A percentile compares a stretch with the other conserved stretches of the same genome.
phyloP scores from a whole-genome alignment of 2,329 filamentous ascomycete genomes.

The Onygenales sp. region DNA sequence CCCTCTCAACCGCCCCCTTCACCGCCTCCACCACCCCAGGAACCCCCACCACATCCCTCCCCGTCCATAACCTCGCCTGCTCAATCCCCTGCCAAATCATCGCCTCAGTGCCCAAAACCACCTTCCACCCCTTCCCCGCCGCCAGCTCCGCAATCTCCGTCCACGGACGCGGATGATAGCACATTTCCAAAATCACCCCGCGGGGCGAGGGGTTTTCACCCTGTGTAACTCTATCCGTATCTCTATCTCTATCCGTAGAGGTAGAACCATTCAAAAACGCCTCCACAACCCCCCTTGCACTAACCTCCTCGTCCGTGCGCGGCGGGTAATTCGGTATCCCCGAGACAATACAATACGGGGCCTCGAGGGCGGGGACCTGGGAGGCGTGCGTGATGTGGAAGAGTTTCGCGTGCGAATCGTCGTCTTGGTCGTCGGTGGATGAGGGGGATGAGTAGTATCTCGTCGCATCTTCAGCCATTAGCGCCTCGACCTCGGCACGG shows the following conservation, averaged over 20 bases:
- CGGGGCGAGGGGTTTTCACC: too few relatives aligned
- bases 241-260: too few relatives aligned
- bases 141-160: slow-evolving; percentile 58
- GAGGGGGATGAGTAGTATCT: slow-evolving; percentile 48
- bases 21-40: slow-evolving; percentile 47
- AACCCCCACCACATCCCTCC: slow-evolving; percentile 47
- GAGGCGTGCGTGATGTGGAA: not conserved
- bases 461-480: slow-evolving; percentile 55
- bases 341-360: slow-evolving; percentile 58
- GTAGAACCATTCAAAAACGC: slow-evolving; percentile 20
- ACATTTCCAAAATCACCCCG: slow-evolving; percentile 67
- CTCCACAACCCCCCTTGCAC: slow-evolving; percentile 45
- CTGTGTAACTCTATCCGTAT: too few relatives aligned
- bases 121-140: slow-evolving; percentile 56
- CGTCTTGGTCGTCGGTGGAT: slow-evolving; percentile 12
- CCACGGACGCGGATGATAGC: slow-evolving; percentile 64
- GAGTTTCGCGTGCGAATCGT: not conserved
- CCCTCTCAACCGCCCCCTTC: slow-evolving; percentile 41
- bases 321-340: slow-evolving; percentile 73
- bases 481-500: slow-evolving; percentile 53
- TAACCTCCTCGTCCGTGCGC: slow-evolving; percentile 51
- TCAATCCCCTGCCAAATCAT: slow-evolving; percentile 70
- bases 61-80: slow-evolving; percentile 56
- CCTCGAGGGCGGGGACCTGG: slow-evolving; percentile 26
- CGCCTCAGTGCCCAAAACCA: slow-evolving; percentile 66